phyloP scores from a whole-genome alignment of 768 basidiomycete species.

The Cytidiella melzeri region DNA sequence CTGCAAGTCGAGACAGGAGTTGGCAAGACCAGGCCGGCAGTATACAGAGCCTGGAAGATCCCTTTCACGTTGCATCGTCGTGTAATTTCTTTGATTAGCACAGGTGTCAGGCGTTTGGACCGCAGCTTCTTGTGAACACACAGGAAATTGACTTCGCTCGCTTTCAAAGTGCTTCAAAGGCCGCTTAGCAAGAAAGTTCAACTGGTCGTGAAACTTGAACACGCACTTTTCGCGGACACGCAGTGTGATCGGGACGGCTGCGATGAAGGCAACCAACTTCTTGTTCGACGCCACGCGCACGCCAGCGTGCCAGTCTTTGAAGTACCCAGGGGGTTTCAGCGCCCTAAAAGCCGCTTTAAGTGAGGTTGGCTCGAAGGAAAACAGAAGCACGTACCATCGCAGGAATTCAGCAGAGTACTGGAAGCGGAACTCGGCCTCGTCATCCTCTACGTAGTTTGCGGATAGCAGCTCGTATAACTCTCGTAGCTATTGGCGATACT shows the following conservation, averaged over 20 bases:
- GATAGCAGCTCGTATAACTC: conserved; percentile 92
- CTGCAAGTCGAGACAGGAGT: conserved; percentile 87
- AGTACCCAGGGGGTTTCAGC: conserved; percentile 87
- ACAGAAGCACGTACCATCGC: conserved; percentile 55
- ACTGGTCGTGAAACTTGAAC: neutral
- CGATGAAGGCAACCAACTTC: conserved; percentile 95
- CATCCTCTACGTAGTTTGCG: conserved; percentile 94
- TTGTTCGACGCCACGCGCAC: conserved; percentile 87
- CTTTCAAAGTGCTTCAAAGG: conserved; percentile 50
- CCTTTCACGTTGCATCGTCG: conserved; percentile 84
- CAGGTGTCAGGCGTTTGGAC: conserved; percentile 89
- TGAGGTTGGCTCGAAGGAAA: neutral
- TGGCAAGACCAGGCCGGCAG: conserved; percentile 87
- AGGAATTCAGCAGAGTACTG: conserved; percentile 94
- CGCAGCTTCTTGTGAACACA: conserved; percentile 97
- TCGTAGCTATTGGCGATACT: conserved; percentile 73
- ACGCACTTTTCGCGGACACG: conserved; percentile 81
- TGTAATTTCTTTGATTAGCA: conserved; percentile 96
- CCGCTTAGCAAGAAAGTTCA: conserved; percentile 1
- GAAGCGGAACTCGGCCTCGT: conserved; percentile 94
- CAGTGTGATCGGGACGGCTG: conserved; percentile 81
- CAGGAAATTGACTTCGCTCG: conserved; percentile 94
- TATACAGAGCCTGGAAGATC: conserved; percentile 96
- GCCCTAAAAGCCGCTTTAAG: conserved; percentile 78
- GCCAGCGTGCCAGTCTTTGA: conserved; percentile 93